Percentiles rank a stretch among this genome's conserved stretches.
Evolutionary conservation across 1,284 basidiomycete species (phyloP).

Genomic region (Ganoderma resinaceum): DNA sequence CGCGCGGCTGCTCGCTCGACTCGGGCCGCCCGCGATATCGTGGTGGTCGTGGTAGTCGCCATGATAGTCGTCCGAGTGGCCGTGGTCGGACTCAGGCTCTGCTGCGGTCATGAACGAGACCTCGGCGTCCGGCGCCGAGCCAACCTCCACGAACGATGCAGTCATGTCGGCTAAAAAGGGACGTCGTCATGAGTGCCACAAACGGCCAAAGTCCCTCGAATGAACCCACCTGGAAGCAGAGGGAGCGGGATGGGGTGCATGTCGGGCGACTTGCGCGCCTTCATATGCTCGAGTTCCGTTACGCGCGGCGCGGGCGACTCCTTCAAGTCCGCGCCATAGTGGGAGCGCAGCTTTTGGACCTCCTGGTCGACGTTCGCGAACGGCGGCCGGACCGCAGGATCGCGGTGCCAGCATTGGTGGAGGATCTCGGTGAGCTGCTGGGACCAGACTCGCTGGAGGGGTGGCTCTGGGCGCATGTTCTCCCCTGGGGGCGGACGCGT

Average conservation of each 20-base stretch:
- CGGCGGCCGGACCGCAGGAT: constrained; percentile 52
- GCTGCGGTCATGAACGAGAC: constrained; percentile 33
- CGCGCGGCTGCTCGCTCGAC: constrained; percentile 25
- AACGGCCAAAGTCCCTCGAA: background rate
- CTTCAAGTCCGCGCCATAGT: constrained; percentile 38
- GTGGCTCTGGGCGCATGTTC: constrained; percentile 60
- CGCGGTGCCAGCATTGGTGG: constrained; percentile 55
- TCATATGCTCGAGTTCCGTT: constrained; percentile 29
- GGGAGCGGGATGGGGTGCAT: constrained; percentile 47
- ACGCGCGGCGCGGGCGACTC: constrained; percentile 35
- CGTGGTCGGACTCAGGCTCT: constrained; percentile 9
- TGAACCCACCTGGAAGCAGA: constrained; percentile 36
- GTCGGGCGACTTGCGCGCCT: constrained; percentile 41
- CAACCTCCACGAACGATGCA: constrained; percentile 31
- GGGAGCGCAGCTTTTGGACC: constrained; percentile 46
- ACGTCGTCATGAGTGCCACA: background rate
- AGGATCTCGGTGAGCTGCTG: constrained; percentile 48
- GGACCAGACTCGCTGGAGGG: constrained; percentile 40
- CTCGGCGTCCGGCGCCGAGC: constrained; percentile 28
- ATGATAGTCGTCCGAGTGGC: constrained; percentile 10
- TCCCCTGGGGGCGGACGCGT: constrained; percentile 48
- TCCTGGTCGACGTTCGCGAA: constrained; percentile 53
- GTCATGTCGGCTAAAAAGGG: constrained; percentile 30
- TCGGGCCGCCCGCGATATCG: constrained; percentile 11
- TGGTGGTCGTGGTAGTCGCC: constrained; percentile 4